phyloP scores from a whole-genome alignment of 257 asterid genomes.

The Ballota nigra region DNA sequence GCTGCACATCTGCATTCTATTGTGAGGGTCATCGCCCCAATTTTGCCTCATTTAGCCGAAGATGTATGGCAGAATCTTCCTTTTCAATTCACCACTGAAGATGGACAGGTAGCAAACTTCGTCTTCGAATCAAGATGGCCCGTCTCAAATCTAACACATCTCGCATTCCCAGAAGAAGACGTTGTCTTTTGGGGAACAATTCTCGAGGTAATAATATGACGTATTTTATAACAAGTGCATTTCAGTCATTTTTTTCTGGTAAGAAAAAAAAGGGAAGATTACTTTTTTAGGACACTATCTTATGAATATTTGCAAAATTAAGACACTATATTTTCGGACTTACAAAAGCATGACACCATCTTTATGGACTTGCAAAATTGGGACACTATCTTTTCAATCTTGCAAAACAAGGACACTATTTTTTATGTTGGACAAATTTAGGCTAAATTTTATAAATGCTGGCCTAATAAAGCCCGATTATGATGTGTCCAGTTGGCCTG shows the following conservation, averaged over 20 bases:
- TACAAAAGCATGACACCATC: no score
- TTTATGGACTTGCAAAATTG: no score
- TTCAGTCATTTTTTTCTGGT: background rate
- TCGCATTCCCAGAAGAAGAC: conserved; percentile 63
- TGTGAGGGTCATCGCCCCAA: conserved; percentile 80
- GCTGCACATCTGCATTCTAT: conserved; percentile 72
- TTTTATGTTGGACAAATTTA: no score
- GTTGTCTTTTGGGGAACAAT: conserved; percentile 76
- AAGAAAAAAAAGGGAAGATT: no score
- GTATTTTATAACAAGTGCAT: background rate
- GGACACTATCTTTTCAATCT: no score
- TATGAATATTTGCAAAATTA: no score
- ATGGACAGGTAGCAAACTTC: conserved; percentile 56
- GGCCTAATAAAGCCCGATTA: no score
- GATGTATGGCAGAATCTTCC: conserved; percentile 98
- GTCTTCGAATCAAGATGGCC: conserved; percentile 96
- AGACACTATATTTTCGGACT: no score
- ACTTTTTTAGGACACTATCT: no score
- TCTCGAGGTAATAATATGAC: conserved; percentile 66
- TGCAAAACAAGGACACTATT: no score
- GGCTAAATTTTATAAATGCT: no score
- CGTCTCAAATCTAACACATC: conserved; percentile 44
- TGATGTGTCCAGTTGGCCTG: no score
- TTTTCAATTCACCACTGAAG: conserved; percentile 56
- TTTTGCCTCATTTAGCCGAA: conserved; percentile 94